Conservation (phyloP, 2,329 filamentous ascomycete species). For the Cercospora nicotianae region DNA sequence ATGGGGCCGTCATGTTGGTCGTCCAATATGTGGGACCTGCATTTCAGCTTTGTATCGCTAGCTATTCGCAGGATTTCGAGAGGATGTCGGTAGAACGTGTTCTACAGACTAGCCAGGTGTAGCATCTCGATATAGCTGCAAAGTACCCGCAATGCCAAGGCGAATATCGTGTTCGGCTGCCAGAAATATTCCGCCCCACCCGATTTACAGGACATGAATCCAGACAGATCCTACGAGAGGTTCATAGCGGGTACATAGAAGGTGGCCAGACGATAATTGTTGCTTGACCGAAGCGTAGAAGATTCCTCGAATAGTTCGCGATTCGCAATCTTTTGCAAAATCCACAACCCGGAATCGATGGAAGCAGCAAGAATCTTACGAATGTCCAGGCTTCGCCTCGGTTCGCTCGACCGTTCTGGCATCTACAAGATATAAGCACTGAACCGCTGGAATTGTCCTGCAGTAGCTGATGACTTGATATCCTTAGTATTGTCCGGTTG, state of each 20-base stretch:
- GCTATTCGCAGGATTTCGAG: not conserved
- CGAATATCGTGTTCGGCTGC: not conserved
- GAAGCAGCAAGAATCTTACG: not conserved
- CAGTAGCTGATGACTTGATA: not conserved
- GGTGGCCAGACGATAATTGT: not conserved
- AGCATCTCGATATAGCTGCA: not conserved
- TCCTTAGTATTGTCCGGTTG: not conserved
- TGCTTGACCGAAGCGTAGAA: not conserved
- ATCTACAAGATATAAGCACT: not conserved
- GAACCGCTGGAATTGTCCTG: not conserved
- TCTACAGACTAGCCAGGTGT: not conserved
- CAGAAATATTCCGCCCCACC: not conserved
- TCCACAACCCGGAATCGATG: not conserved
- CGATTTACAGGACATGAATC: not conserved
- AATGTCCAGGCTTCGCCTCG: not conserved
- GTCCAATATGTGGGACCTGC: not conserved
- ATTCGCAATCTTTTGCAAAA: not conserved
- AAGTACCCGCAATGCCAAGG: not conserved
- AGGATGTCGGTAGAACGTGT: not conserved
- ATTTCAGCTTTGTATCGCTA: not conserved
- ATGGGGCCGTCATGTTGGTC: not conserved
- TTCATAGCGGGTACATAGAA: not conserved
- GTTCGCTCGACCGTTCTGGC: not conserved
- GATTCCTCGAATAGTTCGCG: not conserved
- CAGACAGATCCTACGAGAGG: not conserved